Conservation (phyloP, 768 basidiomycete genomes). For the Fomitopsis pulvina region DNA sequence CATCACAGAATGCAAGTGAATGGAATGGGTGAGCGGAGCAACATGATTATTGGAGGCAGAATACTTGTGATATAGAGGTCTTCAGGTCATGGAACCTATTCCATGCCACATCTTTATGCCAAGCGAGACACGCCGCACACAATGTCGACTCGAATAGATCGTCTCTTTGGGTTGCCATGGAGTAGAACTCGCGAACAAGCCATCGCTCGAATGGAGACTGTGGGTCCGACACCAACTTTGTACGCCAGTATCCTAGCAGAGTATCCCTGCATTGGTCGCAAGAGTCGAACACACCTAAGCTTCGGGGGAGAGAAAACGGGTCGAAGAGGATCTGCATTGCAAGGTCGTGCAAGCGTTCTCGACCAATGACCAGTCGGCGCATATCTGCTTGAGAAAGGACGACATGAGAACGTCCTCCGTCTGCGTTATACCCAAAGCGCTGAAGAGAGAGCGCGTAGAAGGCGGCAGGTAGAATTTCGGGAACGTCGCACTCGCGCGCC, state of each 20-base stretch:
- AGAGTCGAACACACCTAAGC: not conserved
- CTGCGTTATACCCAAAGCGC: slow-evolving; percentile 20
- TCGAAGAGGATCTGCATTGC: slow-evolving; percentile 13
- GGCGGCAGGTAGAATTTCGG: slow-evolving; percentile 32
- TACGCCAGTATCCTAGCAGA: slow-evolving; percentile 8
- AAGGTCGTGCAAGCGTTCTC: slow-evolving; percentile 23
- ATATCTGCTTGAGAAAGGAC: slow-evolving; percentile 23
- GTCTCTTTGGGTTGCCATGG: slow-evolving; percentile 1
- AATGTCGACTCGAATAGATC: not conserved
- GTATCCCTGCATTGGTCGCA: slow-evolving; percentile 7
- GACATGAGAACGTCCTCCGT: slow-evolving; percentile 25
- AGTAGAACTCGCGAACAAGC: slow-evolving; percentile 19
- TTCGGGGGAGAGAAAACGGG: slow-evolving; percentile 5
- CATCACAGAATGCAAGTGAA: no score
- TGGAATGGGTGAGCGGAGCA: no score
- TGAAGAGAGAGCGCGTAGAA: slow-evolving; percentile 33
- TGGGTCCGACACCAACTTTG: slow-evolving; percentile 6
- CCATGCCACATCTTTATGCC: slow-evolving; percentile 2
- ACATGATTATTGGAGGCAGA: not conserved
- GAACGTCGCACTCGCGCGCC: slow-evolving; percentile 28
- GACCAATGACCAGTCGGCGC: slow-evolving; percentile 26
- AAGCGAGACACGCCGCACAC: not conserved
- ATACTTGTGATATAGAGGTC: not conserved
- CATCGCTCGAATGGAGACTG: slow-evolving; percentile 13
- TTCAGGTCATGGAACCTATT: not conserved